Conservation (phyloP, 2,329 filamentous ascomycete genomes). For the Lachnellula willkommii region DNA sequence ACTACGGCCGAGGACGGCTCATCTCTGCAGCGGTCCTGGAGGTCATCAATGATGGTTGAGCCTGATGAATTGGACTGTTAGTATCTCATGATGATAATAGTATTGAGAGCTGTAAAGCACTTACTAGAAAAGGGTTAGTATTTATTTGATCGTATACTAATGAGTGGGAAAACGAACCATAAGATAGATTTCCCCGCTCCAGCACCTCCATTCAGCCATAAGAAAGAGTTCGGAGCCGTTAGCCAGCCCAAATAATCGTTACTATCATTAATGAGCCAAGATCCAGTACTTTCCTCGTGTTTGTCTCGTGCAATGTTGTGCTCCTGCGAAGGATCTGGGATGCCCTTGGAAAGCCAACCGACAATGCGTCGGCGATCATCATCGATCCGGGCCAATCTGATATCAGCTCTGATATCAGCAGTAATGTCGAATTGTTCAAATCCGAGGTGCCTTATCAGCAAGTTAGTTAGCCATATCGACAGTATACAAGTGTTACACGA, state of each 20-base stretch:
- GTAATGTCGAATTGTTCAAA: neutral
- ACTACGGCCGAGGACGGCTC: neutral
- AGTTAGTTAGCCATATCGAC: too few relatives aligned
- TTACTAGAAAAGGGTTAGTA: too few relatives aligned
- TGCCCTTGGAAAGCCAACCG: neutral
- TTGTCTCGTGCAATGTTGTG: slow-evolving; percentile 10
- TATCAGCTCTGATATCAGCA: neutral
- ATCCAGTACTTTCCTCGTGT: slow-evolving; percentile 10
- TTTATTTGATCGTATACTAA: neutral
- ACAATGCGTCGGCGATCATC: neutral
- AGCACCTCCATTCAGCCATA: slow-evolving; percentile 15
- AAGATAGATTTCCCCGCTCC: slow-evolving; percentile 12
- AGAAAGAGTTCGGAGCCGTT: slow-evolving; percentile 1
- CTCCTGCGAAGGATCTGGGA: slow-evolving; percentile 11
- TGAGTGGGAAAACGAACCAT: neutral
- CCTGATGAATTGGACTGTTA: neutral
- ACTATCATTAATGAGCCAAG: slow-evolving; percentile 13
- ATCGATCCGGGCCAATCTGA: neutral
- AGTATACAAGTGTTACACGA: too few relatives aligned
- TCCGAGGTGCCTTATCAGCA: neutral
- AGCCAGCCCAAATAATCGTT: slow-evolving; percentile 4
- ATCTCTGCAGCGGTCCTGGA: slow-evolving; percentile 2
- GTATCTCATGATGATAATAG: too few relatives aligned
- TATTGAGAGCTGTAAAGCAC: too few relatives aligned
- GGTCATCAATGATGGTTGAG: slow-evolving; percentile 11